These are phyloP conservation scores for Aspergillus leporis DNA, from an alignment of 495 filamentous ascomycete species.

Conservation along the genomic window DNA sequence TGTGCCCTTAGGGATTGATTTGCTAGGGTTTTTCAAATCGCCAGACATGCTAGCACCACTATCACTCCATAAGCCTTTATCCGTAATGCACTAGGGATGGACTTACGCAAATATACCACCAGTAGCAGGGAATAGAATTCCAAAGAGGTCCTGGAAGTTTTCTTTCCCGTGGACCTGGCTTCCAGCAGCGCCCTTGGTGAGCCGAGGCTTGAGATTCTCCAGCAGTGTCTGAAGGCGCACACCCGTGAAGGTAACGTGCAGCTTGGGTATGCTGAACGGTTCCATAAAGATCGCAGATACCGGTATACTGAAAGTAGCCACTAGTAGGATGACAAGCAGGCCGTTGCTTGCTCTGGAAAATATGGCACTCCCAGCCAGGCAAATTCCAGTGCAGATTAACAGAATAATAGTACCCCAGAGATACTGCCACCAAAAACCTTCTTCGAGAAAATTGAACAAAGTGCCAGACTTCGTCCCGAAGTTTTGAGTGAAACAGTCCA, in stretches of 20 bases:
- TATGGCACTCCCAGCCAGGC: slow-evolving; percentile 75
- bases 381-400: slow-evolving; percentile 72
- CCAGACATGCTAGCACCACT: slow-evolving; percentile 90
- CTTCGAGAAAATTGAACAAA: slow-evolving; percentile 61
- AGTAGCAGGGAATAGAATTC: slow-evolving; percentile 86
- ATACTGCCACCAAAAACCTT: slow-evolving; percentile 78
- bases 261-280: slow-evolving; percentile 61
- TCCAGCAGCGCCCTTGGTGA: slow-evolving; percentile 67
- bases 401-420: slow-evolving; percentile 74
- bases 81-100: background rate
- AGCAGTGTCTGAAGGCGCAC: slow-evolving; percentile 65
- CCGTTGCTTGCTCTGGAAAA: slow-evolving; percentile 81
- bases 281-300: slow-evolving; percentile 66
- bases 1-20: slow-evolving; percentile 80
- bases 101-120: slow-evolving; percentile 66
- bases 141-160: slow-evolving; percentile 82
- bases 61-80: slow-evolving; percentile 24
- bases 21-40: slow-evolving; percentile 80
- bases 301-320: slow-evolving; percentile 82
- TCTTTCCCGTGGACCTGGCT: slow-evolving; percentile 66
- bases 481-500: slow-evolving; percentile 80
- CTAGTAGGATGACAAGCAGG: slow-evolving; percentile 68
- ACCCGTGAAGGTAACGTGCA: slow-evolving; percentile 76
- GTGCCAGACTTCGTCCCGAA: slow-evolving; percentile 62
- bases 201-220: slow-evolving; percentile 68